Evolutionary conservation across 2,329 filamentous ascomycete genomes (phyloP), one percentile per base, ranked within the genome.

Genomic region (Monilinia fructicola): DNA sequence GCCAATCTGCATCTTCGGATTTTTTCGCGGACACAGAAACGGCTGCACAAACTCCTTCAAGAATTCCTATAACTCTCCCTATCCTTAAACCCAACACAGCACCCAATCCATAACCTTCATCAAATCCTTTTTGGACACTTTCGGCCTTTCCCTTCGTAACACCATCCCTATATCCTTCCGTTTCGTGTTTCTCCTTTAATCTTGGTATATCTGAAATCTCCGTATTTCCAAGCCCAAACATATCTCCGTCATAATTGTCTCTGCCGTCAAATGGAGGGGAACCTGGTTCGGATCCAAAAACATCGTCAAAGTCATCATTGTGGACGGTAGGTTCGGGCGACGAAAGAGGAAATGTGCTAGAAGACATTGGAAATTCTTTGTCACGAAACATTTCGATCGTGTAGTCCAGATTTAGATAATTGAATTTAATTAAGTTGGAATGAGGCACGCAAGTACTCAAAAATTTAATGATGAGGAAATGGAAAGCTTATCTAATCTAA

Each of bases 81-180:
- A 88, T 89, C 38, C 84, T 83, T 70, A 90, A 77, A 0, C 94
- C 95, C 40, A 98, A 80, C 62, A 89, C 87, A 0, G 92, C 93
- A 16, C 95, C 95, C 0, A 98, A 82, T 18, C 87, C 83, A 76
- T 93, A 98, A 0, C 94, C 94, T 70, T 94, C 91, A 76, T 99
- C 95, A 75, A 99, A 98, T 0, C 94, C 94, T 18, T 83, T 83
- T 78, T 99, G 95, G 35, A 97, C 86, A 73, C 87, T 90, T 58
- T 83, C 79, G 35, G 85, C 85, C 77, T 98, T 98, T 42, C 90
- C 90, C 3, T 81, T 81, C 0, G 89, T 84, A 64, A 98, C 85
- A 54, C 94, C 95, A 74, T 97, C 93, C 67, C 94, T 89, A 79
- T 98, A 98, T 26, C 95, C 95, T 50, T 91, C 88, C 10, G 91